These are phyloP conservation scores for Ascochyta viciae-villosae DNA, from an alignment of 2,329 filamentous ascomycete species.

Conservation along the genomic window DNA sequence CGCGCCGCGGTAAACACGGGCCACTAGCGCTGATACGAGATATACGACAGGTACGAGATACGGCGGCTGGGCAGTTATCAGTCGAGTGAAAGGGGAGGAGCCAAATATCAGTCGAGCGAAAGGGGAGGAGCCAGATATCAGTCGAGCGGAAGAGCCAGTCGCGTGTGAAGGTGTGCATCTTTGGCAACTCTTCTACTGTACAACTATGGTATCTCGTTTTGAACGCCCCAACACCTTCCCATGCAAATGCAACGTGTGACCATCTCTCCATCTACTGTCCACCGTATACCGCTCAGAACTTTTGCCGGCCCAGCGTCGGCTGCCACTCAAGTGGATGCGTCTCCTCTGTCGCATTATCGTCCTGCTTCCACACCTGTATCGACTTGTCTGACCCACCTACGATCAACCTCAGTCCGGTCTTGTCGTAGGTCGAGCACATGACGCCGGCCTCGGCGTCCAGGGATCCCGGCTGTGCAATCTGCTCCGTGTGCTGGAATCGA, in stretches of 20 bases:
- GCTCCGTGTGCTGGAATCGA: slow-evolving; percentile 87
- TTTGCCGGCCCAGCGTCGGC: slow-evolving; percentile 77
- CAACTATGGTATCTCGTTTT: slow-evolving; percentile 17
- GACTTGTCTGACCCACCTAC: slow-evolving; percentile 92
- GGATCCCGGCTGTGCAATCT: slow-evolving; percentile 90
- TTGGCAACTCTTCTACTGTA: neutral
- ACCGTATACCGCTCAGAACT: slow-evolving; percentile 55
- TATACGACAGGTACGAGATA: neutral
- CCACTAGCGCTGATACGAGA: too few relatives aligned
- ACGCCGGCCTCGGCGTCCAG: slow-evolving; percentile 93
- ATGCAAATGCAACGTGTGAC: slow-evolving; percentile 10
- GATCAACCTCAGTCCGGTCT: slow-evolving; percentile 85
- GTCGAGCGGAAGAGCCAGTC: neutral
- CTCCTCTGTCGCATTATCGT: slow-evolving; percentile 88
- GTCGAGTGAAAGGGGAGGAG: too few relatives aligned
- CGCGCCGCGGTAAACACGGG: slow-evolving; percentile 2
- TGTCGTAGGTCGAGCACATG: slow-evolving; percentile 93
- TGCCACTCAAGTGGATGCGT: slow-evolving; percentile 94
- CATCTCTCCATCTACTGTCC: too few relatives aligned
- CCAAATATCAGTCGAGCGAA: too few relatives aligned
- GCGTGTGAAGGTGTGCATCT: neutral
- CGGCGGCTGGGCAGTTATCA: too few relatives aligned
- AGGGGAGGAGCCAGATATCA: too few relatives aligned
- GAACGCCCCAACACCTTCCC: slow-evolving; percentile 17
- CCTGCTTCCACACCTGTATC: slow-evolving; percentile 95